phyloP scores from a whole-genome alignment of 2,329 filamentous ascomycete species.

The Knufia petricola region DNA sequence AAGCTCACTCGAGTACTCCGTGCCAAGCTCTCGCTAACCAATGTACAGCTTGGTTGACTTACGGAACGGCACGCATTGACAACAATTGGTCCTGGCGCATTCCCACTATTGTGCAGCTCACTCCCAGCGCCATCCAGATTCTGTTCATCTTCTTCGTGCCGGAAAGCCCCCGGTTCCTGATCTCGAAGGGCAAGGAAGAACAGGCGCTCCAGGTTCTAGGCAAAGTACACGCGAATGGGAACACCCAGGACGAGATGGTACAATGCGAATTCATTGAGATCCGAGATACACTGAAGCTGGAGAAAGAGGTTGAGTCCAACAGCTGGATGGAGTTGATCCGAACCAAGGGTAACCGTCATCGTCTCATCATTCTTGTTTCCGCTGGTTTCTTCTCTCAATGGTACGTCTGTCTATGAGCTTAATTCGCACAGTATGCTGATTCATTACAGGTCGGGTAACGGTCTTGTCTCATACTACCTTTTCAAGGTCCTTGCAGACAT shows the following conservation, averaged over 20 bases:
- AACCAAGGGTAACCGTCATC: conserved; percentile 42
- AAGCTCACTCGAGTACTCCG: neutral
- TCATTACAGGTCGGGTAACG: conserved; percentile 38
- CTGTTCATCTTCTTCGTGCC: conserved; percentile 53
- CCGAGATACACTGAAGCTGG: conserved; percentile 14
- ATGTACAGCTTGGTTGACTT: conserved; percentile 39
- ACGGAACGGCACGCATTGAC: conserved; percentile 37
- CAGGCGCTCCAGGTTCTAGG: conserved; percentile 26
- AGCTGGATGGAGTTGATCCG: conserved; percentile 16
- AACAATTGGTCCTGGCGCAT: conserved; percentile 50
- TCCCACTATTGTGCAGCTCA: conserved; percentile 56
- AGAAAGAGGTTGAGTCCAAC: conserved; percentile 8
- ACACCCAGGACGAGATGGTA: conserved; percentile 32
- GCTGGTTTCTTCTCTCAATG: conserved; percentile 50
- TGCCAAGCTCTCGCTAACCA: neutral
- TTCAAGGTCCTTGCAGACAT: conserved; percentile 29
- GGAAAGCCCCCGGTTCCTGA: conserved; percentile 56
- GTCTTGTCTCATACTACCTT: conserved; percentile 34
- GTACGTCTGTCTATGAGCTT: neutral
- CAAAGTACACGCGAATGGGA: conserved; percentile 33
- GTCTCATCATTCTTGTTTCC: conserved; percentile 44
- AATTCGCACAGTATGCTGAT: neutral
- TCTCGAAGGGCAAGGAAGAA: conserved; percentile 26
- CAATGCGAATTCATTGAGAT: conserved; percentile 27
- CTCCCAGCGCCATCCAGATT: conserved; percentile 49